These are phyloP conservation scores for Camellia lanceoleosa DNA, from an alignment of 148 eudicot genomes.

Conservation along the genomic window DNA sequence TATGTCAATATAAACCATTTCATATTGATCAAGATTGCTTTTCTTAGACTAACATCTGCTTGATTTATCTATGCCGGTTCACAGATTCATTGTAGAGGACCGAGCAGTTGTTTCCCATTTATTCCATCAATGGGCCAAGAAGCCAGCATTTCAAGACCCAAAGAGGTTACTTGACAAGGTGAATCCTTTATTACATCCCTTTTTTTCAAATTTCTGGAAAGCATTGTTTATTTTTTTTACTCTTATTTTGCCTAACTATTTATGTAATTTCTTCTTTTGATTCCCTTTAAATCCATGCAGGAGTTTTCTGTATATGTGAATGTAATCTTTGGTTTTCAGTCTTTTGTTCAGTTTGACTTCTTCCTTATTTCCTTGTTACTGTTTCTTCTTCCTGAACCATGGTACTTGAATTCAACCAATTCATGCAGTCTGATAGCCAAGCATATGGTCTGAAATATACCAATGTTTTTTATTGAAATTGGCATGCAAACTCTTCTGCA, in stretches of 20 bases:
- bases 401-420: not conserved
- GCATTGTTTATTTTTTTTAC: not conserved
- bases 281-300: not conserved
- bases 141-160: conserved; percentile 88
- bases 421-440: not conserved
- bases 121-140: conserved; percentile 95
- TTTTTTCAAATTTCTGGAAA: not conserved
- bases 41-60: conserved; percentile 6
- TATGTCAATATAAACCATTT: not conserved
- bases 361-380: not conserved
- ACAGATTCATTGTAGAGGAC: conserved; percentile 65
- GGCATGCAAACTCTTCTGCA: not conserved
- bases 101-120: conserved; percentile 76
- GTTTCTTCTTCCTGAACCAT: conserved; percentile 3
- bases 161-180: conserved; percentile 89
- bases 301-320: not conserved
- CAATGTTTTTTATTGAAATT: too few species aligned
- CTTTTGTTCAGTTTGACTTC: not conserved
- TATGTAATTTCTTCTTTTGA: not conserved
- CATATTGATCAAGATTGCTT: conserved; percentile 8
- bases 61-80: conserved; percentile 11
- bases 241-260: not conserved
- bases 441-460: not conserved
- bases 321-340: not conserved
- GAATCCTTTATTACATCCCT: conserved; percentile 10